Evolutionary conservation across 257 asterid species (phyloP).

Genomic region (Petunia axillaris): DNA sequence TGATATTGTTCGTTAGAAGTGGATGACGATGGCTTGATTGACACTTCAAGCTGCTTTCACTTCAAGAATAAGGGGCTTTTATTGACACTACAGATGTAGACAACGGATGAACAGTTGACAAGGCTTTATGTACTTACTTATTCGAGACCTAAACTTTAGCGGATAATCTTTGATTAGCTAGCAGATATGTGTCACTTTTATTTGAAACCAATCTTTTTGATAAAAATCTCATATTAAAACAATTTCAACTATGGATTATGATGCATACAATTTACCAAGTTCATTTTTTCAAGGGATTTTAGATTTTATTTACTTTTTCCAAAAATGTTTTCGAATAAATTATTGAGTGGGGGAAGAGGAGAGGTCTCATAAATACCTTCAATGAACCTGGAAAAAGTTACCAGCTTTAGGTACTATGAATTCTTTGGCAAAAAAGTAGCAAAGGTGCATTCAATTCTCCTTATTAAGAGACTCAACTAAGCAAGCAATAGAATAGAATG

Average conservation of each 20-base stretch:
- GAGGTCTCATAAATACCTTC: conserved; percentile 30
- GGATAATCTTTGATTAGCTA: conserved; percentile 12
- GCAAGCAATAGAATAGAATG: neutral
- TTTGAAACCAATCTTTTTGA: neutral
- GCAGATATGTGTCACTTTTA: neutral
- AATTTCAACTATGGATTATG: neutral
- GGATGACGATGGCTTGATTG: conserved; percentile 6
- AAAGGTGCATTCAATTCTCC: conserved; percentile 30
- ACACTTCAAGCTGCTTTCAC: conserved; percentile 24
- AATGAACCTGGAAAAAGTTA: conserved; percentile 38
- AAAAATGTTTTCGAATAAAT: neutral
- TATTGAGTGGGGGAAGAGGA: neutral
- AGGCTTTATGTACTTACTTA: neutral
- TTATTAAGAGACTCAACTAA: conserved; percentile 12
- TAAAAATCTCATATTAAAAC: neutral
- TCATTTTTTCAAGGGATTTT: neutral
- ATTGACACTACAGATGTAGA: neutral
- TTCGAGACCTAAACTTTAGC: neutral
- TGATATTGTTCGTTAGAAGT: neutral
- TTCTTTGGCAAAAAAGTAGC: conserved; percentile 25
- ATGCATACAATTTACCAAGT: neutral
- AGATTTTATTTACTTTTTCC: neutral
- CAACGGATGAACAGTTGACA: neutral
- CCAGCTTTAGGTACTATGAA: conserved; percentile 43
- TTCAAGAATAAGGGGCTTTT: neutral